A percentile compares a stretch with the other conserved stretches of the same genome.
Conservation (phyloP, 2,329 filamentous ascomycete genomes). For the Epicoccum sorghinum region DNA sequence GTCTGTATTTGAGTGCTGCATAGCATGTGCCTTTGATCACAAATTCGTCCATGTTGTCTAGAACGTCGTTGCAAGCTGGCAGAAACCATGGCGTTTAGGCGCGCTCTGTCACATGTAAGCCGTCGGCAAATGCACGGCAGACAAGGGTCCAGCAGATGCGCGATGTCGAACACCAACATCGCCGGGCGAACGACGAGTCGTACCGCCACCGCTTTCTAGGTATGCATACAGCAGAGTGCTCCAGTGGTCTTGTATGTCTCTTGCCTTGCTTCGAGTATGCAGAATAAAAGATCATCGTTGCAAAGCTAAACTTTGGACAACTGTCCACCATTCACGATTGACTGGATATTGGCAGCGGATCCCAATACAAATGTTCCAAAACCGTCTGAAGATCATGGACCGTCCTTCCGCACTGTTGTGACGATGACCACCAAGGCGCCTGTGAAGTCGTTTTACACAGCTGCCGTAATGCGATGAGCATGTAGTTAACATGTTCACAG, state of each 20-base stretch:
- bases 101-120: slow-evolving; percentile 23
- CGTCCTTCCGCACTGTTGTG: neutral
- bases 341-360: neutral
- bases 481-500: slow-evolving; percentile 2
- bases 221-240: neutral
- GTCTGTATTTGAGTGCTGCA: neutral
- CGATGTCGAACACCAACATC: slow-evolving; percentile 20
- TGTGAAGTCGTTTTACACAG: neutral
- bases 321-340: slow-evolving; percentile 6
- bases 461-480: slow-evolving; percentile 18
- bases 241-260: neutral
- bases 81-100: neutral
- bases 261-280: neutral
- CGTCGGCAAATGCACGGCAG: slow-evolving; percentile 10
- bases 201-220: slow-evolving; percentile 3
- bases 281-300: neutral
- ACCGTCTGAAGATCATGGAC: neutral
- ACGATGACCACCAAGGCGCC: neutral
- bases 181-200: slow-evolving; percentile 17
- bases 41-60: neutral
- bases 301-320: neutral
- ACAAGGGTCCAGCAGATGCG: slow-evolving; percentile 22
- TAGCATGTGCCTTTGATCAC: neutral
- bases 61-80: neutral
- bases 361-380: neutral